A percentile compares a stretch with the other conserved stretches of the same genome.
Evolutionary conservation across 2,329 filamentous ascomycete species (phyloP).

Genomic region (Pyricularia sp.): DNA sequence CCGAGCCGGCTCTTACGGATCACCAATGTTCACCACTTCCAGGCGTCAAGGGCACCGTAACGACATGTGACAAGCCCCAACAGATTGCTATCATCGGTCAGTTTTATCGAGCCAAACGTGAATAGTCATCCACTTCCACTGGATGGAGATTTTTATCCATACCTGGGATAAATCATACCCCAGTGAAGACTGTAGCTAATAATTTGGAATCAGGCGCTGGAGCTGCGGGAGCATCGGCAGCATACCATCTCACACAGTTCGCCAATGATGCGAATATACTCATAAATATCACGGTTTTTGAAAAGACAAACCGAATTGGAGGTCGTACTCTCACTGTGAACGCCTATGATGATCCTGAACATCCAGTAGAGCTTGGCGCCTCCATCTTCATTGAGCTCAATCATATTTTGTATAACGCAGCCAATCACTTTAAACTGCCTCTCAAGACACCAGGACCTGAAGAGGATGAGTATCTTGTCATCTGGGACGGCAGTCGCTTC

Average conservation of each 20-base stretch:
- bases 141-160: neutral
- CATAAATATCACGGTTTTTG: conserved; percentile 80
- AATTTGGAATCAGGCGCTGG: conserved; percentile 59
- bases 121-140: neutral
- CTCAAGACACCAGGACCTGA: conserved; percentile 35
- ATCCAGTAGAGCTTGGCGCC: conserved; percentile 78
- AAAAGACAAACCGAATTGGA: conserved; percentile 67
- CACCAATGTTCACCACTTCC: neutral
- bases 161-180: neutral
- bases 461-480: conserved; percentile 52
- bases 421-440: conserved; percentile 59
- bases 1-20: neutral
- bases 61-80: conserved; percentile 8
- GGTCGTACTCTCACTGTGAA: conserved; percentile 82
- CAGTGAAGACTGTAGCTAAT: neutral
- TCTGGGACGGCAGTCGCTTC: conserved; percentile 77
- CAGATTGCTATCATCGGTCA: conserved; percentile 22
- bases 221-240: conserved; percentile 76
- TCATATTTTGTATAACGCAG: conserved; percentile 68
- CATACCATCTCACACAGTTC: conserved; percentile 71
- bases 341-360: conserved; percentile 55
- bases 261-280: conserved; percentile 49
- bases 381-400: conserved; percentile 88
- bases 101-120: neutral
- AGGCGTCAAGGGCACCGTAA: neutral